Evolutionary conservation across 1,139 yeast genomes (phyloP).

Genomic region (Geotrichum fermentans): DNA sequence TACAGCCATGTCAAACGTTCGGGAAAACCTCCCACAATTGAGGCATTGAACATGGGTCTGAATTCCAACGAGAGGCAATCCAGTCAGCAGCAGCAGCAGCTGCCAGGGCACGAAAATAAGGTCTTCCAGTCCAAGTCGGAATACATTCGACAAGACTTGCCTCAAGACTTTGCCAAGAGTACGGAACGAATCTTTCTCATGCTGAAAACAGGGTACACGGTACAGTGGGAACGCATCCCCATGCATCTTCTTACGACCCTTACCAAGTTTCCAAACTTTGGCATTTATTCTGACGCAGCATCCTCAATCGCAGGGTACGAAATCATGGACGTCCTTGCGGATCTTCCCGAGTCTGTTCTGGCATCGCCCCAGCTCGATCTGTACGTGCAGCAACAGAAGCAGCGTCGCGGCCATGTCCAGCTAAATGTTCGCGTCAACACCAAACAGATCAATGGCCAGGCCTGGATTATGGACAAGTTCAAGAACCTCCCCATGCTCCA

Average conservation of each 20-base stretch:
- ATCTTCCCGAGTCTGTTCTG: conserved; percentile 22
- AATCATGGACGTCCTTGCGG: conserved; percentile 35
- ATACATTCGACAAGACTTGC: conserved; percentile 26
- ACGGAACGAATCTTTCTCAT: conserved; percentile 32
- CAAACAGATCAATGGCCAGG: conserved; percentile 23
- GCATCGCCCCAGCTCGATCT: conserved; percentile 16
- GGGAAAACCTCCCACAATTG: neutral
- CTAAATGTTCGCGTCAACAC: conserved; percentile 2
- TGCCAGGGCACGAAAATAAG: conserved; percentile 1
- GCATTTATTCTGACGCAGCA: conserved; percentile 37
- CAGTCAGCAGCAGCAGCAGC: conserved; percentile 3
- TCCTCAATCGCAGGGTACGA: conserved; percentile 35
- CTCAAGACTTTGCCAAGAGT: conserved; percentile 28
- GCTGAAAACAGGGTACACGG: conserved; percentile 39
- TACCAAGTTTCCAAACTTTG: conserved; percentile 36
- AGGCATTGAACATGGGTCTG: neutral
- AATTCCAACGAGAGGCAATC: neutral
- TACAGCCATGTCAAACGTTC: conserved; percentile 7
- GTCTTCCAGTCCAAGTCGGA: conserved; percentile 10
- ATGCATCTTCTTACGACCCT: conserved; percentile 37
- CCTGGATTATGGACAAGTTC: conserved; percentile 39
- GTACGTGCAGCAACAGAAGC: conserved; percentile 16
- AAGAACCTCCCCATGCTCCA: conserved; percentile 40
- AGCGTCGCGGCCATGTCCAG: conserved; percentile 16
- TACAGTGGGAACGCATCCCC: conserved; percentile 39